phyloP scores from a whole-genome alignment of 176 grass and related monocot species.

The Saccharum spontaneum region DNA sequence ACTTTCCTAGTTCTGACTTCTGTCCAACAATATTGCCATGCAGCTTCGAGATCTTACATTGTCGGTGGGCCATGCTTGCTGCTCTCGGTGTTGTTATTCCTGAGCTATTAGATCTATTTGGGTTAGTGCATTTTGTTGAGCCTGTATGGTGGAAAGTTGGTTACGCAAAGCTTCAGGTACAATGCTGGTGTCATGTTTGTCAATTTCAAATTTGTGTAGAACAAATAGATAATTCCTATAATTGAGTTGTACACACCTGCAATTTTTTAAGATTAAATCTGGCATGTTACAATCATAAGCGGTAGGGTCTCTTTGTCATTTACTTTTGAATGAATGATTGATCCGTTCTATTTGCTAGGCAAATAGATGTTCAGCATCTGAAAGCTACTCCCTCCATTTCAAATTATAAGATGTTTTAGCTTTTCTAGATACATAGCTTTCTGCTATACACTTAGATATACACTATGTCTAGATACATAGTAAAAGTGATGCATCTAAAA shows the following conservation, averaged over 20 bases:
- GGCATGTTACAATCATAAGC: not conserved
- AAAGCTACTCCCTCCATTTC: not conserved
- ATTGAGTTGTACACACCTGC: not conserved
- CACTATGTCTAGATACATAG: too few relatives aligned
- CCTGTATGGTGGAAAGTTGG: slow-evolving; percentile 99
- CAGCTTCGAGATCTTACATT: slow-evolving; percentile 97
- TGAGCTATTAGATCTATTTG: slow-evolving; percentile 79
- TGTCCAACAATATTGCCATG: slow-evolving; percentile 17
- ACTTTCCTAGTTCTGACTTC: not conserved
- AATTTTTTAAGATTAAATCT: not conserved
- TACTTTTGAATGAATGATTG: not conserved
- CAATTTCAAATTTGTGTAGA: not conserved
- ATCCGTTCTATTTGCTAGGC: not conserved
- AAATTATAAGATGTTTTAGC: too few relatives aligned
- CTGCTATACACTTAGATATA: too few relatives aligned
- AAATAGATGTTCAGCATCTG: not conserved
- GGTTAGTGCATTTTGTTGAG: slow-evolving; percentile 80
- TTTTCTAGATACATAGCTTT: too few relatives aligned
- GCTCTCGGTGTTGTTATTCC: slow-evolving; percentile 80
- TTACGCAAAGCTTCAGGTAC: slow-evolving; percentile 94
- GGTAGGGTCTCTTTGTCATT: not conserved
- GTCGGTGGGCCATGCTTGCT: slow-evolving; percentile 95
- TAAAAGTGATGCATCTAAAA: too few relatives aligned
- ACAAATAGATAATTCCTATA: not conserved
- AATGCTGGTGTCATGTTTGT: not conserved